Base-by-base conservation (phyloP, 1,284 basidiomycete genomes). In the Ceratobasidium sp. region DNA sequence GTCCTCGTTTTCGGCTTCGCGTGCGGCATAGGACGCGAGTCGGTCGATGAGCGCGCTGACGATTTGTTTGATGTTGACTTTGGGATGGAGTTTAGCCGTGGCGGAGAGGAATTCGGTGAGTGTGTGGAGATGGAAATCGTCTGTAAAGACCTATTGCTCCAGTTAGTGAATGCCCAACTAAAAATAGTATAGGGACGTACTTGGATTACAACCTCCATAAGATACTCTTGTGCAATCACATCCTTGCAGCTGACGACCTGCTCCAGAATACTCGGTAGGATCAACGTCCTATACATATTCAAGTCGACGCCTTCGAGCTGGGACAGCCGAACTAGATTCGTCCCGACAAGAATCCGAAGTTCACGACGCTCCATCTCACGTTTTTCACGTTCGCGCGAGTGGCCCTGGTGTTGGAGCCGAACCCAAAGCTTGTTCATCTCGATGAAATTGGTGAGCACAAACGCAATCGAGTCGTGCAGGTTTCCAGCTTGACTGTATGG, bases 361-460 rank as follows among this genome's bases (percentile, higher is more conserved):
- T 98, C 97, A 76, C 92, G 90, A 46, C 96, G 91, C 82, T 98
- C 96, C 88, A 97, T 87, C 83, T 98, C 96, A 73, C 97, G 92
- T 84, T 97, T 97, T 83, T 98, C 96, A 71, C 95, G 90, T 83
- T 98, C 96, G 61, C 95, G 90, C 6, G 96, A 97, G 82, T 97
- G 95, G 0, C 96, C 97, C 82, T 97, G 94, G 81, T 98, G 96
- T 83, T 98, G 97, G 29, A 98, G 87, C 57, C 96, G 91, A 0
- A 98, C 97, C 96, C 96, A 98, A 37, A 98, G 91, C 84, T 98
- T 98, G 89, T 98, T 98, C 96, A 98, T 98, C 83, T 98, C 96
- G 83, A 98, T 95, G 82, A 98, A 98, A 85, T 98, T 98, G 79
- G 96, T 97, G 77, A 98, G 89, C 34, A 98, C 95, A 82, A 98